phyloP scores from a whole-genome alignment of 2,329 filamentous ascomycete genomes.

The Penicillium freii region DNA sequence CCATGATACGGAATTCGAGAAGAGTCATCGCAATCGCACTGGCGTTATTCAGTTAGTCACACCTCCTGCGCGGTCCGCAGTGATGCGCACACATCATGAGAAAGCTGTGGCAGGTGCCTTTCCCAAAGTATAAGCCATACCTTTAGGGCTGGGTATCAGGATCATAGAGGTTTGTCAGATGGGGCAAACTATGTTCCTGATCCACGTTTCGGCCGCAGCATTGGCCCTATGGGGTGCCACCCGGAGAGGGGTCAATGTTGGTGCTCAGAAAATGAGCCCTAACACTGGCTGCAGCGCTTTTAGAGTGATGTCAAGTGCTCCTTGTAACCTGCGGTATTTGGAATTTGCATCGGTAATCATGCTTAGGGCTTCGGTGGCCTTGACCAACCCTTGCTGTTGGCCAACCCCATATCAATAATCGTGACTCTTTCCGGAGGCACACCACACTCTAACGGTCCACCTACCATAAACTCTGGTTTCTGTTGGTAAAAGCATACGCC shows the following conservation, averaged over 20 bases:
- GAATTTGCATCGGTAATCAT: constrained; percentile 1
- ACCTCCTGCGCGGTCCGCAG: constrained; percentile 10
- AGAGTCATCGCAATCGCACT: neutral
- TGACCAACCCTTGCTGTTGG: constrained; percentile 3
- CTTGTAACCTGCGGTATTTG: constrained; percentile 8
- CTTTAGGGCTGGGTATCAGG: neutral
- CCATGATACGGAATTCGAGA: neutral
- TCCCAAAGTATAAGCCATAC: neutral
- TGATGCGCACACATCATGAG: constrained; percentile 3
- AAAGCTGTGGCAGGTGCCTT: constrained; percentile 13
- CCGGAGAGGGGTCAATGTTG: constrained; percentile 7
- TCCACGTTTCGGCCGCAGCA: constrained; percentile 8
- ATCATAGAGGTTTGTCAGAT: constrained; percentile 12
- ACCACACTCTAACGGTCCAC: constrained; percentile 28
- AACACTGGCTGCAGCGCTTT: constrained; percentile 1
- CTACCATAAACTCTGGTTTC: constrained; percentile 26
- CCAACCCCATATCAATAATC: neutral
- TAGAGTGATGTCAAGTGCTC: constrained; percentile 17
- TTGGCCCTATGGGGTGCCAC: constrained; percentile 8
- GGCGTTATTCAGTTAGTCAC: neutral
- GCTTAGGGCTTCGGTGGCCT: constrained; percentile 11
- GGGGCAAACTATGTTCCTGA: constrained; percentile 11
- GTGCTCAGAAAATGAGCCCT: constrained; percentile 5
- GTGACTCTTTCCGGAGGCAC: constrained; percentile 10
- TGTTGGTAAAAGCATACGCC: constrained; percentile 25